Evolutionary conservation across 1,284 basidiomycete species (phyloP).

Genomic region (Peniophora sp.): DNA sequence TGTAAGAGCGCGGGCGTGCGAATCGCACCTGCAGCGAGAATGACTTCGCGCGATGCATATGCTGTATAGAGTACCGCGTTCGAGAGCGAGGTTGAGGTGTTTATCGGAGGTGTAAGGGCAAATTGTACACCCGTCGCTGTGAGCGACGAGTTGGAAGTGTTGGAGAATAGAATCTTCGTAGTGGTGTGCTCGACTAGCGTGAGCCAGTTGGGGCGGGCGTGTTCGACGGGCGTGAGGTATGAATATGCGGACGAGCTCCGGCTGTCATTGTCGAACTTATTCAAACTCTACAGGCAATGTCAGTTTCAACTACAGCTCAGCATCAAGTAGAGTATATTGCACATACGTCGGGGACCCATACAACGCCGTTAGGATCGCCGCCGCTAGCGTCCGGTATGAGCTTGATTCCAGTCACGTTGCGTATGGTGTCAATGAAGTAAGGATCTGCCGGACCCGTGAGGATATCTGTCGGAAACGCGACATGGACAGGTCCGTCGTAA

Average conservation of each 20-base stretch:
- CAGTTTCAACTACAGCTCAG: constrained; percentile 5
- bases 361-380: constrained; percentile 49
- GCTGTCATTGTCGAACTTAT: constrained; percentile 21
- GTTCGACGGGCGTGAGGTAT: constrained; percentile 32
- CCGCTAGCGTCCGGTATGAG: constrained; percentile 44
- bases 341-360: constrained; percentile 39
- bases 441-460: constrained; percentile 49
- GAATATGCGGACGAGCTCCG: constrained; percentile 32
- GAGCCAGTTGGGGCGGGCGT: constrained; percentile 23
- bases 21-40: constrained; percentile 21
- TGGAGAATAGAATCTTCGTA: neutral
- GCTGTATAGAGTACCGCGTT: constrained; percentile 9
- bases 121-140: constrained; percentile 12
- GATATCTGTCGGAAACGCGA: constrained; percentile 41
- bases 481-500: constrained; percentile 44
- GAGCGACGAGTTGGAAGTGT: too few relatives aligned
- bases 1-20: constrained; percentile 33
- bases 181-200: constrained; percentile 27
- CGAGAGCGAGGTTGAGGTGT: neutral
- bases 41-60: constrained; percentile 18
- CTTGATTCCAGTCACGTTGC: constrained; percentile 37
- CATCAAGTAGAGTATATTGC: neutral
- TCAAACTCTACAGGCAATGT: constrained; percentile 18
- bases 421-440: constrained; percentile 41
- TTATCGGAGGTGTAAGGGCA: constrained; percentile 7